These are phyloP conservation scores for Fistulinella cinereoalba DNA, from an alignment of 1,284 basidiomycete genomes.

Conservation along the genomic window DNA sequence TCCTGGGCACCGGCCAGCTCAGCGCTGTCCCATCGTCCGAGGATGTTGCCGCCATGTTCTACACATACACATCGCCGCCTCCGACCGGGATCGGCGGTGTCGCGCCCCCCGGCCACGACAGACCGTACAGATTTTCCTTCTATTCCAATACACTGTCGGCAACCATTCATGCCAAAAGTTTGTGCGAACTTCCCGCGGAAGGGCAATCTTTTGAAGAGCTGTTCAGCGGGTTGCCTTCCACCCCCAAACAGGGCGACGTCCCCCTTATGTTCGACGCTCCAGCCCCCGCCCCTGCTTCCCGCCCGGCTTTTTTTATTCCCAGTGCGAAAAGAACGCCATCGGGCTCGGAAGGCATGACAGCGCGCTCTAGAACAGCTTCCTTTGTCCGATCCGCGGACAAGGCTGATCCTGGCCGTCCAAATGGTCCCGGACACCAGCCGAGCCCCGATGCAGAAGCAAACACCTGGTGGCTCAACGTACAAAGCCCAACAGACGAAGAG, in stretches of 20 bases:
- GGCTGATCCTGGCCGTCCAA: constrained; percentile 19
- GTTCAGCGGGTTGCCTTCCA: constrained; percentile 57
- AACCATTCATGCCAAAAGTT: constrained; percentile 91
- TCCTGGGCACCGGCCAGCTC: constrained; percentile 34
- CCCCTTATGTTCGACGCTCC: constrained; percentile 8
- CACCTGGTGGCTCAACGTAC: constrained; percentile 98
- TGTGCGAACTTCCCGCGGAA: constrained; percentile 92
- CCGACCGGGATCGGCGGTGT: constrained; percentile 32
- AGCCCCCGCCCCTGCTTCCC: constrained; percentile 8
- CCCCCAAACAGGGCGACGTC: constrained; percentile 6
- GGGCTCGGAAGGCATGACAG: constrained; percentile 1
- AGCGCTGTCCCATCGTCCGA: constrained; percentile 32
- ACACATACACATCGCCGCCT: constrained; percentile 13
- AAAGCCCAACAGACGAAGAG: constrained; percentile 94
- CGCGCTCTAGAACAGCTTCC: constrained; percentile 10
- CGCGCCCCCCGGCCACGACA: constrained; percentile 66
- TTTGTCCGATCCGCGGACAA: constrained; percentile 24
- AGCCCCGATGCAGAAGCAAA: constrained; percentile 57
- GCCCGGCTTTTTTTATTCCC: constrained; percentile 4
- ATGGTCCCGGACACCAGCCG: constrained; percentile 20
- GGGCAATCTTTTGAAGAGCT: constrained; percentile 93
- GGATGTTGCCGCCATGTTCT: constrained; percentile 20
- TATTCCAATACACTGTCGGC: constrained; percentile 93
- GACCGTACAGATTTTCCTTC: constrained; percentile 97
- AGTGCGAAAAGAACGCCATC: constrained; percentile 7